Evolutionary conservation across 352 stramenopile species (phyloP).

Genomic region (Phytophthora quininea): DNA sequence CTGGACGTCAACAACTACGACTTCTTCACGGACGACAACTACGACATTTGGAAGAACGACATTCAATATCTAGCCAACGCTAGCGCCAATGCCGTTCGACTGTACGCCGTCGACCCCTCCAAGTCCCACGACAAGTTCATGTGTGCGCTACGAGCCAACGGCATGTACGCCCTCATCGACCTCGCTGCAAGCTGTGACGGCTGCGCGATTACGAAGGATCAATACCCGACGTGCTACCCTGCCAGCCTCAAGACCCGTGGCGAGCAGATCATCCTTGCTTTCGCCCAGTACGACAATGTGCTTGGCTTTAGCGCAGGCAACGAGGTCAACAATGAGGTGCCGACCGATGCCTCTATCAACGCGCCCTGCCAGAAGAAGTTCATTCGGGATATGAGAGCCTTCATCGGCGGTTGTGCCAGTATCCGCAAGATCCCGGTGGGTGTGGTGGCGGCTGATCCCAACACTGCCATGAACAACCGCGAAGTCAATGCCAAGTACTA

Average conservation of each 20-base stretch:
- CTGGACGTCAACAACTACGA: conserved; percentile 79
- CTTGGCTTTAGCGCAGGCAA: conserved; percentile 81
- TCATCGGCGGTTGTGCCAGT: conserved; percentile 55
- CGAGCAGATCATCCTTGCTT: conserved; percentile 77
- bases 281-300: conserved; percentile 88
- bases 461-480: conserved; percentile 45
- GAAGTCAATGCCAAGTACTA: conserved; percentile 81
- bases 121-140: conserved; percentile 89
- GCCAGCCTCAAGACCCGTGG: conserved; percentile 67
- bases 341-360: conserved; percentile 42
- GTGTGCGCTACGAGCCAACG: conserved; percentile 71
- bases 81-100: conserved; percentile 76
- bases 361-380: conserved; percentile 91
- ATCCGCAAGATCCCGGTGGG: conserved; percentile 84
- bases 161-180: conserved; percentile 83
- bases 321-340: conserved; percentile 81
- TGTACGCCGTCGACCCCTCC: conserved; percentile 87
- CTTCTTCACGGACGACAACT: conserved; percentile 84
- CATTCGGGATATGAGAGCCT: conserved; percentile 81
- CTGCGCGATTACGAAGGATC: conserved; percentile 62
- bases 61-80: conserved; percentile 64
- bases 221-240: conserved; percentile 63
- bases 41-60: conserved; percentile 69
- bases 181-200: conserved; percentile 54
- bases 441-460: conserved; percentile 64